Percentiles rank a stretch among this genome's conserved stretches.
phyloP scores from a whole-genome alignment of 305 asterid genomes.

The Andrographis paniculata region DNA sequence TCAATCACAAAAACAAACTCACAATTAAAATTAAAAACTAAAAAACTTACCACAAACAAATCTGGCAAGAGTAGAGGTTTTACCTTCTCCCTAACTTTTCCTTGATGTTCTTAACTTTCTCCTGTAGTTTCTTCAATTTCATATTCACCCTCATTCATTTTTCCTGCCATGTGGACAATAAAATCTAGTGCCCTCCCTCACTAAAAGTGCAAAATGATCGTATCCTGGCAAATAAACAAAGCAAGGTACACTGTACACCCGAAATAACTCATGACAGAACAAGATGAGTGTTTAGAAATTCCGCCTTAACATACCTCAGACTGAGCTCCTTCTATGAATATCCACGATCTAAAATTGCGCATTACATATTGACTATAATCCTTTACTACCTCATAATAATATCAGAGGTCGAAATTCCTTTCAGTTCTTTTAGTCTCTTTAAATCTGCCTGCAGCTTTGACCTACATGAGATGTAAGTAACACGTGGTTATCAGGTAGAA shows the following conservation, averaged over 20 bases:
- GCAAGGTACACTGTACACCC: too few relatives aligned
- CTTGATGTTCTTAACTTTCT: conserved; percentile 65
- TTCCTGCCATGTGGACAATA: conserved; percentile 33
- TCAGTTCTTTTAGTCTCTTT: conserved; percentile 60
- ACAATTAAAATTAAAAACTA: too few relatives aligned
- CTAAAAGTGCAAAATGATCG: too few relatives aligned
- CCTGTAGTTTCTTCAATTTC: conserved; percentile 57
- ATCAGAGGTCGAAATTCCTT: conserved; percentile 65
- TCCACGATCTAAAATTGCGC: conserved; percentile 77
- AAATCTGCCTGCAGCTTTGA: conserved; percentile 54
- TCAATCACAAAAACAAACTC: too few relatives aligned
- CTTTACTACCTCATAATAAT: conserved; percentile 60
- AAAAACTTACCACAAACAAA: too few relatives aligned
- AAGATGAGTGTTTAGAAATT: conserved; percentile 1
- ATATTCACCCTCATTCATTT: conserved; percentile 57
- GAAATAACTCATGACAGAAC: too few relatives aligned
- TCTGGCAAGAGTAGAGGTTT: too few relatives aligned
- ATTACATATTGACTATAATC: conserved; percentile 60
- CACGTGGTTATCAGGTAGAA: too few relatives aligned
- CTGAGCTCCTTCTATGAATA: conserved; percentile 59
- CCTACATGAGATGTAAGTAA: conserved; percentile 24
- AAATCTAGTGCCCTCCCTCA: too few relatives aligned
- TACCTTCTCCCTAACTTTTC: conserved; percentile 68
- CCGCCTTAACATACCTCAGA: conserved; percentile 54
- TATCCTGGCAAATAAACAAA: too few relatives aligned